Evolutionary conservation across 2,329 filamentous ascomycete species (phyloP).

Genomic region (Berkeleyomyces basicola): DNA sequence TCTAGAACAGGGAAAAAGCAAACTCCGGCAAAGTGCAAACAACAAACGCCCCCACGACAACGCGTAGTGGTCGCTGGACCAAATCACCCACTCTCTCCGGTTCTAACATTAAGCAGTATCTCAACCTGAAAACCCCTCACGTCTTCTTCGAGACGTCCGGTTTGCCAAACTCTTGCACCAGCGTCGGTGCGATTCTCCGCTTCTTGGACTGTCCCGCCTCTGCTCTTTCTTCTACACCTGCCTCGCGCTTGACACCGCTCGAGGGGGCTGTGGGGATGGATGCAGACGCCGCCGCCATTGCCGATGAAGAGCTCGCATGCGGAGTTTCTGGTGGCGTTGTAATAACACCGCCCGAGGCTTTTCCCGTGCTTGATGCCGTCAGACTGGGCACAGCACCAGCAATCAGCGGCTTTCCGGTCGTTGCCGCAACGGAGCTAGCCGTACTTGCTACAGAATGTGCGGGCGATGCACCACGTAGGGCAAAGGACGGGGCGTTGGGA

Average conservation of each 20-base stretch:
- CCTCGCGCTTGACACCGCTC: slow-evolving; percentile 38
- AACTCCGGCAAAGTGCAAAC: background rate
- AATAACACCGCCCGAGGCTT: slow-evolving; percentile 49
- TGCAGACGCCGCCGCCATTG: background rate
- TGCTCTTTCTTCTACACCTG: slow-evolving; percentile 37
- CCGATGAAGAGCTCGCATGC: slow-evolving; percentile 25
- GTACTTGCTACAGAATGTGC: slow-evolving; percentile 46
- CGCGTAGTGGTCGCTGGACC: background rate
- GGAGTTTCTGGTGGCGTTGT: slow-evolving; percentile 88
- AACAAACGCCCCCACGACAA: background rate
- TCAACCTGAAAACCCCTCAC: background rate
- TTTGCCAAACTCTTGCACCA: slow-evolving; percentile 7
- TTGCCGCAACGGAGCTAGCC: slow-evolving; percentile 28
- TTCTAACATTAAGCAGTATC: background rate
- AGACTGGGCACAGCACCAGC: slow-evolving; percentile 62
- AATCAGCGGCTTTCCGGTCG: slow-evolving; percentile 36
- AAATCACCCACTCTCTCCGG: background rate
- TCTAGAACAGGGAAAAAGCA: background rate
- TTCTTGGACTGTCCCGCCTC: slow-evolving; percentile 44
- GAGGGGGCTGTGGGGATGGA: slow-evolving; percentile 3
- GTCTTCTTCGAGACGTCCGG: background rate
- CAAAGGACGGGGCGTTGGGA: slow-evolving; percentile 23
- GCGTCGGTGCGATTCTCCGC: slow-evolving; percentile 52
- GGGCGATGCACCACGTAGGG: slow-evolving; percentile 4
- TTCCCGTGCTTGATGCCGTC: slow-evolving; percentile 53